These are phyloP conservation scores for Mucor velutinosus DNA, from an alignment of 371 early-diverging fungal species.

Conservation along the genomic window DNA sequence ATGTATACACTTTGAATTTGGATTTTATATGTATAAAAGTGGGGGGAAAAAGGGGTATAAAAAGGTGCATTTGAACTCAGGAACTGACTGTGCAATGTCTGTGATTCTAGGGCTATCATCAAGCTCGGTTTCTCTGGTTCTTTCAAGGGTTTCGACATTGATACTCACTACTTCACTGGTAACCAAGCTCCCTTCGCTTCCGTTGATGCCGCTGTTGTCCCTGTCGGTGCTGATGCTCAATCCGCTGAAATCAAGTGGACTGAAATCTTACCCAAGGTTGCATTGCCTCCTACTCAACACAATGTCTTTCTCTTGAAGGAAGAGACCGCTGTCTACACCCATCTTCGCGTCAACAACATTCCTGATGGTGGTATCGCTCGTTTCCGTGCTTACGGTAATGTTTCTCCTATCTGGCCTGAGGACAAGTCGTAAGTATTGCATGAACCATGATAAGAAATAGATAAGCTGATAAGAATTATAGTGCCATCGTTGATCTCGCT, in stretches of 20 bases:
- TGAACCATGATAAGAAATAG: neutral
- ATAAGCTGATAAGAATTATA: conserved; percentile 13
- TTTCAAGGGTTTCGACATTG: conserved; percentile 85
- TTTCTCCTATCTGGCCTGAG: conserved; percentile 68
- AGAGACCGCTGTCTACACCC: conserved; percentile 62
- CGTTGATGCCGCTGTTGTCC: conserved; percentile 69
- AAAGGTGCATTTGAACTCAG: neutral
- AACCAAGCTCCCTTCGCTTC: conserved; percentile 82
- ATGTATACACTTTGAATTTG: conserved; percentile 5
- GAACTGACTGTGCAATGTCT: conserved; percentile 1
- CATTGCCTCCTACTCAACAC: conserved; percentile 64
- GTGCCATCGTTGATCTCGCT: conserved; percentile 76
- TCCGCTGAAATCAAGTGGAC: conserved; percentile 66
- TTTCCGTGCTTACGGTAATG: conserved; percentile 84
- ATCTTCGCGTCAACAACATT: conserved; percentile 80
- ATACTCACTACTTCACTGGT: conserved; percentile 88
- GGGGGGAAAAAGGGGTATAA: neutral
- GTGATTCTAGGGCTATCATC: conserved; percentile 61
- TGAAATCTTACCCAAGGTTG: conserved; percentile 72
- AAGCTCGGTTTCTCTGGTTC: conserved; percentile 84
- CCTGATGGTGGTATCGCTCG: conserved; percentile 94
- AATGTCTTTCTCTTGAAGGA: conserved; percentile 68
- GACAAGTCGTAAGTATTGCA: conserved; percentile 37
- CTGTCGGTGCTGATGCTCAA: conserved; percentile 42
- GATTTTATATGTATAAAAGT: neutral